Evolutionary conservation across 805 yeast species (phyloP).

Genomic region (Kluyveromyces lactis): DNA sequence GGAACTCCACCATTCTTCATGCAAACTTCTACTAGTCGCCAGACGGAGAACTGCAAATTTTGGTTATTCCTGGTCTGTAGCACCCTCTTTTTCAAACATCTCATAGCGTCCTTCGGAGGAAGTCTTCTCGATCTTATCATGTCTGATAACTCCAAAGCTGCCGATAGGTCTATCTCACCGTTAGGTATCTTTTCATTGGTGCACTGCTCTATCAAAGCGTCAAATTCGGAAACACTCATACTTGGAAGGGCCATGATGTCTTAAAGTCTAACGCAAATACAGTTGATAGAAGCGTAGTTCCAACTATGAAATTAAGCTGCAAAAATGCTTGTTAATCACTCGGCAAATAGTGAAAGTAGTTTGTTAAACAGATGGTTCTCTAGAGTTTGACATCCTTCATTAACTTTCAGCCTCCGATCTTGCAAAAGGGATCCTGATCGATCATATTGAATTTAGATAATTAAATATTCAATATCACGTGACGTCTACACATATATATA

Average conservation of each 20-base stretch:
- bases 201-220: slow-evolving; percentile 60
- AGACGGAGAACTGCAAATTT: slow-evolving; percentile 64
- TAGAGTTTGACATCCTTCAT: too few relatives aligned
- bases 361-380: too few relatives aligned
- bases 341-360: too few relatives aligned
- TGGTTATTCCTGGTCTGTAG: slow-evolving; percentile 56
- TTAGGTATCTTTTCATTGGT: slow-evolving; percentile 87
- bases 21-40: slow-evolving; percentile 76
- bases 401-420: too few relatives aligned
- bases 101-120: slow-evolving; percentile 74
- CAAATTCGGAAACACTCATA: slow-evolving; percentile 33
- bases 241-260: slow-evolving; percentile 20
- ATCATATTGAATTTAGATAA: too few relatives aligned
- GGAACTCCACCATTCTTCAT: slow-evolving; percentile 90
- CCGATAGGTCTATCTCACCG: slow-evolving; percentile 73
- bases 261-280: background rate
- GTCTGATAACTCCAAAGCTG: slow-evolving; percentile 82
- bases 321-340: too few relatives aligned
- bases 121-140: slow-evolving; percentile 73
- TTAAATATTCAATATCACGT: too few relatives aligned
- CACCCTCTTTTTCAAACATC: slow-evolving; percentile 69
- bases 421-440: too few relatives aligned
- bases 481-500: too few relatives aligned
- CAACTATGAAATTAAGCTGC: too few relatives aligned
- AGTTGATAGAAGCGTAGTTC: too few relatives aligned